These are phyloP conservation scores for Trametes punicea DNA, from an alignment of 768 basidiomycete genomes.

Conservation along the genomic window DNA sequence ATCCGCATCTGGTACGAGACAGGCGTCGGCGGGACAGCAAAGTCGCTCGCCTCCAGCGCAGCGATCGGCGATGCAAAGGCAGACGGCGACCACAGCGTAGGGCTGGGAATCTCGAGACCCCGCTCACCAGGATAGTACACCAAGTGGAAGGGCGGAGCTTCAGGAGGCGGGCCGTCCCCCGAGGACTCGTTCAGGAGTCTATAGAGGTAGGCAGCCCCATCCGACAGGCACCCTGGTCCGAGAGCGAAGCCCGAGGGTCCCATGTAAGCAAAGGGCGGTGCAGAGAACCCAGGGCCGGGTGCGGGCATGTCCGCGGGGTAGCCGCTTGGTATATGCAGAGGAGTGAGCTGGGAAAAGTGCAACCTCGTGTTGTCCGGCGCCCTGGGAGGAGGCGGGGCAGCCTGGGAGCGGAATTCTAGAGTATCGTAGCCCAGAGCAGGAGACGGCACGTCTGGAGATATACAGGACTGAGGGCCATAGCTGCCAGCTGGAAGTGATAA, in stretches of 20 bases:
- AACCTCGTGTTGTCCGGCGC: background rate
- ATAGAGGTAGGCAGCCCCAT: background rate
- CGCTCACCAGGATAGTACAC: background rate
- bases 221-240: background rate
- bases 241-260: background rate
- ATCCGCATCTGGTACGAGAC: conserved; percentile 19
- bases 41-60: background rate
- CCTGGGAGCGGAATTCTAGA: background rate
- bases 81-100: conserved; percentile 2
- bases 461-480: background rate
- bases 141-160: conserved; percentile 2
- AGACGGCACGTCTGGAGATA: background rate
- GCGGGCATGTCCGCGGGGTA: background rate
- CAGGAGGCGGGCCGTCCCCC: background rate
- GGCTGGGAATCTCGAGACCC: background rate
- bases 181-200: background rate
- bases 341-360: background rate
- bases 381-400: background rate
- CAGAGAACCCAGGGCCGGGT: background rate
- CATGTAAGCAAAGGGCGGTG: background rate
- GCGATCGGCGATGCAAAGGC: background rate
- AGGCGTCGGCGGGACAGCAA: conserved; percentile 1
- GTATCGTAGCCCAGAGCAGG: background rate
- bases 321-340: background rate
- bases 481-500: background rate